Evolutionary conservation across 169 alveolate genomes (phyloP), one percentile per base, ranked within the genome.

Genomic region (Neospora caninum): DNA sequence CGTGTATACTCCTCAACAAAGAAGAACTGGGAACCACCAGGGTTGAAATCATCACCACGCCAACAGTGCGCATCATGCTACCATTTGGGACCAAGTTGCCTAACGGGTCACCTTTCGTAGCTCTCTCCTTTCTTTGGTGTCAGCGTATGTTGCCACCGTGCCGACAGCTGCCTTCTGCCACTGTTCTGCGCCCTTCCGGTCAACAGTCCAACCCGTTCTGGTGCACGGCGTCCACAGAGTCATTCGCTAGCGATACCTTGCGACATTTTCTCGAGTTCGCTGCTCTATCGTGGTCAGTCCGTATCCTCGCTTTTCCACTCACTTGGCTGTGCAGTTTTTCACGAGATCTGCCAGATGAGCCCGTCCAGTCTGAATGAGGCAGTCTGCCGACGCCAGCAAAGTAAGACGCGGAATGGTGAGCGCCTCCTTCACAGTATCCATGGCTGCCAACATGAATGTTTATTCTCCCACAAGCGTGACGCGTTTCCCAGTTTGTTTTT

Each of bases 401-500:
- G 86, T 36, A 0, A 78, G 86, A 20, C 86, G 86, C 27, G 86
- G 86, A 78, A 78, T 78, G 10, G 49, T n/a, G 39, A 38, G 86
- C 10, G 45, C 86, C 27, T n/a, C 45, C 42, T 78, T 78, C 31
- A 38, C 39, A 38, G 86, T n/a, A 1, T 78, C 86, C 86, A 78
- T 78, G 49, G 86, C n/a, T 64, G 73, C 25, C 34, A 6, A 64
- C 73, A 22, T 9, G 73, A 27, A 6, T 7, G 31, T 64, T 27
- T 6, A 22, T 22, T 64, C 20, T 22, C 31, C 25, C 20, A 4
- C 16, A 64, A 49, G 58, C 58, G 73, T 10, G n/a, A 29, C 73
- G 4, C n/a, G 4, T 22, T 64, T 64, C 7, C 20, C 31, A 22
- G 73, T 22, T 7, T 4, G 31, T 27, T 13, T 9, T 18, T 7